A percentile compares a stretch with the other conserved stretches of the same genome.
Evolutionary conservation across 768 basidiomycete species (phyloP).

Genomic region (Tylopilus felleus): DNA sequence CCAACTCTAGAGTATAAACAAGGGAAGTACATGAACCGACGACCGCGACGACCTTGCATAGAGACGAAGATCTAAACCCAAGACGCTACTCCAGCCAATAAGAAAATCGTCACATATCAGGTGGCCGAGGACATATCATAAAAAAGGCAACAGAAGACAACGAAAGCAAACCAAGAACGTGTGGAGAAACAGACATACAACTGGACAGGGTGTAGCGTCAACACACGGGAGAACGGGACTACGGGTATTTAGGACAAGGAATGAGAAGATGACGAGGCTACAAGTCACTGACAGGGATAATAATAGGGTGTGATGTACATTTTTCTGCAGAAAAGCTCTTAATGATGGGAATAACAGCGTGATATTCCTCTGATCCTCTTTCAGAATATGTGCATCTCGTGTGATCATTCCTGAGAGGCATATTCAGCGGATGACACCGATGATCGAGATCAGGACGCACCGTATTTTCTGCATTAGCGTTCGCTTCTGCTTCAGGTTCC

Average conservation of each 20-base stretch:
- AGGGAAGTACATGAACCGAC: constrained; percentile 5
- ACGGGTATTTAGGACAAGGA: constrained; percentile 17
- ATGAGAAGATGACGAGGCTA: constrained; percentile 15
- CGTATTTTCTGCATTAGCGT: constrained; percentile 36
- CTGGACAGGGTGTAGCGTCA: constrained; percentile 18
- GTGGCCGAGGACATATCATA: constrained; percentile 10
- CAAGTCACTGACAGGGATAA: constrained; percentile 32
- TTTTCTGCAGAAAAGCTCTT: constrained; percentile 27
- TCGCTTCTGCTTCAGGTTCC: constrained; percentile 47
- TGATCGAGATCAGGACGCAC: constrained; percentile 13
- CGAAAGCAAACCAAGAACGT: constrained; percentile 29
- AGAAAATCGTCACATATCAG: constrained; percentile 9
- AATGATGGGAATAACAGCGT: constrained; percentile 10
- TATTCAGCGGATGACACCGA: not conserved
- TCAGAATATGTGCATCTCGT: constrained; percentile 12
- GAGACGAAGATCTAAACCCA: constrained; percentile 6
- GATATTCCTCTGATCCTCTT: constrained; percentile 13
- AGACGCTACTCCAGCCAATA: constrained; percentile 12
- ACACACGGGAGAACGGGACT: constrained; percentile 8
- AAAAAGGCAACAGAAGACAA: constrained; percentile 1
- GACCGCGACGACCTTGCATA: constrained; percentile 1
- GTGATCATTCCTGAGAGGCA: constrained; percentile 18
- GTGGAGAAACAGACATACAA: constrained; percentile 15
- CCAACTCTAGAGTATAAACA: constrained; percentile 22
- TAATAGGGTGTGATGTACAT: constrained; percentile 33